Conservation (phyloP, 2,329 filamentous ascomycete species). For the Coniochaeta prunicola region DNA sequence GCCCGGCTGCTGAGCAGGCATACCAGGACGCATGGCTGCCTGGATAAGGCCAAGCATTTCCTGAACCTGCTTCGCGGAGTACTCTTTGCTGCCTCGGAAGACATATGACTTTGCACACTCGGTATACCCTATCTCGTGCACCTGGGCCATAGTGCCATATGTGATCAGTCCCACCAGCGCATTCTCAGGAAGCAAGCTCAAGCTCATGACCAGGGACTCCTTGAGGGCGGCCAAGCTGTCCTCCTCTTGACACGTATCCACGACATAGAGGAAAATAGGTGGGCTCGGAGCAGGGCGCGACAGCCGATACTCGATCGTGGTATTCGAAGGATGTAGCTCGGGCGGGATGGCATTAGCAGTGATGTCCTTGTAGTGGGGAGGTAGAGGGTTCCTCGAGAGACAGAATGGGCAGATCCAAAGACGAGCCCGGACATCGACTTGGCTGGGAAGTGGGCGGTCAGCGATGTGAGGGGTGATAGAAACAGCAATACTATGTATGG, state of each 20-base stretch:
- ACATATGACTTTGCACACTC: slow-evolving; percentile 99
- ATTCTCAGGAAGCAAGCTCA: slow-evolving; percentile 74
- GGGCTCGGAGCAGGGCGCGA: slow-evolving; percentile 77
- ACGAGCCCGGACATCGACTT: slow-evolving; percentile 75
- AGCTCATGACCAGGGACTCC: slow-evolving; percentile 79
- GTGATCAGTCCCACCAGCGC: slow-evolving; percentile 78
- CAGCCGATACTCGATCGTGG: slow-evolving; percentile 83
- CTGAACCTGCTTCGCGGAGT: slow-evolving; percentile 96
- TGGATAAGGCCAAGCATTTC: slow-evolving; percentile 90
- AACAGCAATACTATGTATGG: slow-evolving; percentile 3
- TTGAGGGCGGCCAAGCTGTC: slow-evolving; percentile 77
- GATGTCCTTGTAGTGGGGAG: slow-evolving; percentile 85
- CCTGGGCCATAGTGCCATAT: slow-evolving; percentile 92
- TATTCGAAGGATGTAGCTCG: slow-evolving; percentile 74
- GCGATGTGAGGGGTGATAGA: slow-evolving; percentile 5
- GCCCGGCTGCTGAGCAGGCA: slow-evolving; percentile 66
- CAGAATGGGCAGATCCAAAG: slow-evolving; percentile 90
- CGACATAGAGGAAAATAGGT: slow-evolving; percentile 80
- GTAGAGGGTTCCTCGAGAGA: slow-evolving; percentile 73
- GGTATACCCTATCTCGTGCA: slow-evolving; percentile 95
- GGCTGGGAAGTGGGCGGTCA: slow-evolving; percentile 39
- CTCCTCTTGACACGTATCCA: slow-evolving; percentile 84
- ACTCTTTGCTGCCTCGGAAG: slow-evolving; percentile 96
- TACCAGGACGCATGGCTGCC: slow-evolving; percentile 64
- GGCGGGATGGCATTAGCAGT: slow-evolving; percentile 75